Base-by-base conservation (phyloP, 345 rosid species). In the Nasturtium officinale region DNA sequence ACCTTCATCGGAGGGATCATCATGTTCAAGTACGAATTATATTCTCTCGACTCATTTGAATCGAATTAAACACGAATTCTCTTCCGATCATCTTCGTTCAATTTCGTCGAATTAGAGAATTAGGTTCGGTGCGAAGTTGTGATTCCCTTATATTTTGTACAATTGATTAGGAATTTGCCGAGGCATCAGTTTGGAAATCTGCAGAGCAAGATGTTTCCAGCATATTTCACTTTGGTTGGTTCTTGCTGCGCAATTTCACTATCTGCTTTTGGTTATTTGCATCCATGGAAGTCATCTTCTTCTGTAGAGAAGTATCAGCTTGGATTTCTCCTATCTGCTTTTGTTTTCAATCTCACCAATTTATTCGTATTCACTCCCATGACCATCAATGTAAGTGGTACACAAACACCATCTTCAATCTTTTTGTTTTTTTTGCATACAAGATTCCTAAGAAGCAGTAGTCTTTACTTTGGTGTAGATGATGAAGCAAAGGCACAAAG, bases 1-100 rank as follows among this genome's bases (percentile, higher is more conserved):
- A 95, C 97, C 65, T 95, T 91, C 85, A 91, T 95, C 83, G 97
- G 97, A 25, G 97, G 99, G 75, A 89, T 91, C 93, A 87, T 95
- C 83, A 91, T 95, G 99, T 91, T 95, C 90, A 95, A 89, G 99
- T 95, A 75, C 50, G 30, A 10, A 13, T 37, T 40, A n/a, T 61
- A 25, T 20, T 54, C 28, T 35, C 16, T 11, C 13, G 9, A 20
- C 25, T 9, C n/a, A 61, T 15, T 43, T 23, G 9, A 26, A 17
- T 64, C 46, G 4, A 70, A 48, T 35, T 16, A 9, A 40, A 11
- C 28, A 37, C 42, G 13, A 35, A 15, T 35, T 23, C 1, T 28
- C 8, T 9, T 42, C 8, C 40, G 9, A 26, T 62, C 16, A 12
- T 51, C 12, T 38, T n/a, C 54, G n/a, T 28, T 50, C 40, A 26